Evolutionary conservation across 2,329 filamentous ascomycete genomes (phyloP), one percentile per base, ranked within the genome.

Genomic region (Ophiosphaerella narmari): DNA sequence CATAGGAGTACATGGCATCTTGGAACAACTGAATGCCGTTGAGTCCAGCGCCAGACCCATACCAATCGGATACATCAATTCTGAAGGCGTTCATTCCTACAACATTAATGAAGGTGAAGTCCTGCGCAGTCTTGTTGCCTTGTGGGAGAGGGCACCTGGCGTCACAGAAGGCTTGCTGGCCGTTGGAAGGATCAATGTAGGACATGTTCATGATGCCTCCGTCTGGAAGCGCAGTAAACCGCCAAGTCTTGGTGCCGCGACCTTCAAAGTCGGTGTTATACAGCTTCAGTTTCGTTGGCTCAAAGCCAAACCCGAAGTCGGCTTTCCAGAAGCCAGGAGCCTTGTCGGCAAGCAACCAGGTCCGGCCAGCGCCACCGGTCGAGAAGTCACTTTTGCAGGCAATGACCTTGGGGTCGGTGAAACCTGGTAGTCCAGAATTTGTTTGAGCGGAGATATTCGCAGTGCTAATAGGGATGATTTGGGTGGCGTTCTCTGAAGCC

Each of bases 171-270:
- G 78, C 75, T 47, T 87, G 86, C 43, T 83, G 77, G 23, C 88
- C 88, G 1, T 84, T 34, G 70, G 77, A 21, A 12, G 88, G 87
- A 66, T 97, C 91, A 56, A 86, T 86, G 63, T 94, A 97, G 33
- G 91, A 96, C 67, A 99, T 82, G 74, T 97, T 97, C 86, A 99
- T 90, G 70, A 99, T 97, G 44, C 94, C 94, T 55, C 89, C 87
- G 65, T 93, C 85, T 5, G 93, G 92, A 50, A 93, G 78, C 14
- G 91, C 90, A 18, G 90, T 90, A 68, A 91, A 95, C 50, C 91
- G 86, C 77, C 90, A 99, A 0, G 88, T 89, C 76, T 90, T 89
- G 26, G 92, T 96, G 35, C 94, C 92, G 57, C 91, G 86, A 43
- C 89, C 91, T 63, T 94, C 85, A 44, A 86, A 81, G 61, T 89